phyloP scores from a whole-genome alignment of 2,329 filamentous ascomycete genomes.

The Blastomyces silverae region DNA sequence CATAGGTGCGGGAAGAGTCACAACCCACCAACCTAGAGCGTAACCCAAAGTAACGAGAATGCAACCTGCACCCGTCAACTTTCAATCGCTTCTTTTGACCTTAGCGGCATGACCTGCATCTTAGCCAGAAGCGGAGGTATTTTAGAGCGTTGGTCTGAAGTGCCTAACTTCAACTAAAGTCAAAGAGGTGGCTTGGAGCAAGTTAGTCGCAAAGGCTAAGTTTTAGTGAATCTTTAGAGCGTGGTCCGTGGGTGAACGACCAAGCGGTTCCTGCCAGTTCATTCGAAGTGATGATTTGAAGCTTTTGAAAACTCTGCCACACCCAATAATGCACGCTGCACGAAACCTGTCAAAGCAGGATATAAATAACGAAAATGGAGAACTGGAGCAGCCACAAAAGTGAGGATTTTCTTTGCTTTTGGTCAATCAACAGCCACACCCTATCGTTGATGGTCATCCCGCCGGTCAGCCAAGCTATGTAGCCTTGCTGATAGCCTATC shows the following conservation, averaged over 20 bases:
- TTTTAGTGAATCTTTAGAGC: background rate
- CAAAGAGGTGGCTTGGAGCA: constrained; percentile 1
- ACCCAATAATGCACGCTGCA: background rate
- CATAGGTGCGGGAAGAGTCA: background rate
- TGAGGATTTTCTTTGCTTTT: background rate
- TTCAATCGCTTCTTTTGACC: background rate
- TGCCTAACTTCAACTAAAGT: background rate
- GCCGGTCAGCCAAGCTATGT: background rate
- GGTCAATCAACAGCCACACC: background rate
- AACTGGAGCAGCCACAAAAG: constrained; percentile 1
- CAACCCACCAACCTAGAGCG: background rate
- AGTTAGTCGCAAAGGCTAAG: background rate
- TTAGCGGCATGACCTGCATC: constrained; percentile 10
- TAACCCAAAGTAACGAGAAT: background rate
- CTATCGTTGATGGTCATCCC: background rate
- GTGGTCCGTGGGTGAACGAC: background rate
- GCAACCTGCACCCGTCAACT: background rate
- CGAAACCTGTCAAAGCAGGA: background rate
- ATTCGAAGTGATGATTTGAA: background rate
- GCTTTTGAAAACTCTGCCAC: background rate
- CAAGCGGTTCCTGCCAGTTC: background rate
- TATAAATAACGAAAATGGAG: background rate
- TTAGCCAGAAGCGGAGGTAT: background rate
- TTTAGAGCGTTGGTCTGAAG: background rate
- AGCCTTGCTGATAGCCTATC: background rate